Evolutionary conservation across 2,329 filamentous ascomycete genomes (phyloP).

Genomic region (Trichoderma pleuroti): DNA sequence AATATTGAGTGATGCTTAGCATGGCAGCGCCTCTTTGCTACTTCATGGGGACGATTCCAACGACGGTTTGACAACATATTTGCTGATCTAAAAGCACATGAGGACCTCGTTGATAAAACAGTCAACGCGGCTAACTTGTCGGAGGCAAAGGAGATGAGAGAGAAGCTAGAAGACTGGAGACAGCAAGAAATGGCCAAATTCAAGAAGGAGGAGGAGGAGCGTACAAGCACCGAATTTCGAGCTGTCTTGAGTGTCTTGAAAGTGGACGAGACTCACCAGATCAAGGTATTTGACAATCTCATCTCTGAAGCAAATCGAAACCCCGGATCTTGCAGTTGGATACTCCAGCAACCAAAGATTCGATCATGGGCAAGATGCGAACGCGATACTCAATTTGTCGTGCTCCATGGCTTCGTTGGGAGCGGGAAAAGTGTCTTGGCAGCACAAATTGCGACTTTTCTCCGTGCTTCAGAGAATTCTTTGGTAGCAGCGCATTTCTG

Average conservation of each 20-base stretch:
- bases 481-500: constrained; percentile 35
- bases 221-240: neutral
- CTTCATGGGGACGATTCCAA: constrained; percentile 19
- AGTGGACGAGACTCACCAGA: constrained; percentile 32
- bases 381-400: constrained; percentile 26
- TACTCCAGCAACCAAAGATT: constrained; percentile 29
- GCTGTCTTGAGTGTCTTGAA: constrained; percentile 30
- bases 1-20: neutral
- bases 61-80: constrained; percentile 7
- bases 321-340: constrained; percentile 35
- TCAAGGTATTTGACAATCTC: constrained; percentile 29
- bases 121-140: neutral
- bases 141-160: neutral
- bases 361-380: constrained; percentile 26
- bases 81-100: constrained; percentile 5
- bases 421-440: constrained; percentile 37
- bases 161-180: neutral
- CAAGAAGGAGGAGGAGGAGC: neutral
- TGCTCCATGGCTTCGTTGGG: constrained; percentile 35
- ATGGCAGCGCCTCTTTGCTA: constrained; percentile 26
- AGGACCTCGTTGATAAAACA: constrained; percentile 1
- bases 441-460: constrained; percentile 30
- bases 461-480: constrained; percentile 17
- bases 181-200: neutral
- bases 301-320: constrained; percentile 25